phyloP scores from a whole-genome alignment of 2,329 filamentous ascomycete genomes.

The Monosporascus sp. region DNA sequence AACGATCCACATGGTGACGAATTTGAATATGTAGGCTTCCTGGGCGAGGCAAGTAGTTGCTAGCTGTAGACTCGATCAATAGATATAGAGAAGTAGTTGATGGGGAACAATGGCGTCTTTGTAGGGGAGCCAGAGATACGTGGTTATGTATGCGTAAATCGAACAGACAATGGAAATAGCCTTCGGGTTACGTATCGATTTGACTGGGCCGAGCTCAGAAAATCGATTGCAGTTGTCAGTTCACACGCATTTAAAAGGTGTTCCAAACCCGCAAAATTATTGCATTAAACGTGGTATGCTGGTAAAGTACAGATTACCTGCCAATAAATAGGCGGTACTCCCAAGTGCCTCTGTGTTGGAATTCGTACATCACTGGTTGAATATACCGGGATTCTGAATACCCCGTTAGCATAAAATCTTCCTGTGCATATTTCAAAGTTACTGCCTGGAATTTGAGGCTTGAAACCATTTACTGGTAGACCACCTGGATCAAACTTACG shows the following conservation, averaged over 20 bases:
- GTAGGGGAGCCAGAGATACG: neutral
- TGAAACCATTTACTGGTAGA: no score
- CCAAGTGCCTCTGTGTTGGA: no score
- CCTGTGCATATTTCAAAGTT: no score
- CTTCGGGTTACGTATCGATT: neutral
- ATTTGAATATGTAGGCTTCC: constrained; percentile 7
- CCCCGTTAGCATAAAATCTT: no score
- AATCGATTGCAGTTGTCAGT: neutral
- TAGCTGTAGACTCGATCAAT: constrained; percentile 7
- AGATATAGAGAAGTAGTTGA: constrained; percentile 1
- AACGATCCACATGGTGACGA: constrained; percentile 76
- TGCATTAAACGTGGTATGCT: neutral
- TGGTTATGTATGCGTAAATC: neutral
- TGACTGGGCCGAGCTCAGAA: neutral
- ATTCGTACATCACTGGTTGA: no score
- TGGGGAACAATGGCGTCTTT: neutral
- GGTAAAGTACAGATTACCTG: no score
- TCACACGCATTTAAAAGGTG: neutral
- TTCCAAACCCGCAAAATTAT: neutral
- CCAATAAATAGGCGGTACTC: no score
- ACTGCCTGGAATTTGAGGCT: no score
- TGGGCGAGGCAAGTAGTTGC: constrained; percentile 1
- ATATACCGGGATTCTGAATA: no score
- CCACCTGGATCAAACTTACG: no score
- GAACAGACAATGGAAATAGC: neutral